Evolutionary conservation across 2,329 filamentous ascomycete species (phyloP).

Genomic region (Trichoderma harzianum): DNA sequence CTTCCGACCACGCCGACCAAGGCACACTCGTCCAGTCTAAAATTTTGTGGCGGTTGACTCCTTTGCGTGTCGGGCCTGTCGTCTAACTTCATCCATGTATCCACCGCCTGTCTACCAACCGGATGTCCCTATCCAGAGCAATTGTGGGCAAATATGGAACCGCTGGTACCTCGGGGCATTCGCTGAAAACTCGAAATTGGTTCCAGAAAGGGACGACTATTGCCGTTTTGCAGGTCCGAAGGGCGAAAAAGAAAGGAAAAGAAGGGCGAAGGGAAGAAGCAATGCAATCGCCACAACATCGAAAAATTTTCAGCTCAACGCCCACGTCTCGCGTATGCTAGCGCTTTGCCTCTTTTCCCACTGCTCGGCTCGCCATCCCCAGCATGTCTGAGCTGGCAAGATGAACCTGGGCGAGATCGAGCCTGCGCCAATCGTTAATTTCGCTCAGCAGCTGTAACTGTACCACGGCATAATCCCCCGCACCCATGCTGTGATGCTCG

Average conservation of each 20-base stretch:
- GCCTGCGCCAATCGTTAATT: constrained; percentile 3
- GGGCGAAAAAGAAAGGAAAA: background rate
- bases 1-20: constrained; percentile 12
- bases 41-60: constrained; percentile 17
- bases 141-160: constrained; percentile 12
- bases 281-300: constrained; percentile 5
- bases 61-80: background rate
- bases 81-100: background rate
- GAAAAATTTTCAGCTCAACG: background rate
- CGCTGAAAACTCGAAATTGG: background rate
- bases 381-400: background rate
- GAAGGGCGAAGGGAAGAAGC: background rate
- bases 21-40: constrained; percentile 5
- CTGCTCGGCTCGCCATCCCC: background rate
- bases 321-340: constrained; percentile 5
- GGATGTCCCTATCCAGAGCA: background rate
- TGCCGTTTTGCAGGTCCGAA: background rate
- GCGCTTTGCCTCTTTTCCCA: background rate
- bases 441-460: constrained; percentile 2
- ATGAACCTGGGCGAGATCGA: background rate
- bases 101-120: constrained; percentile 11
- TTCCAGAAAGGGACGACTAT: background rate
- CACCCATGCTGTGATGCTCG: background rate
- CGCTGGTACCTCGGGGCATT: background rate
- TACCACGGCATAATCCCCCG: background rate